Evolutionary conservation across 768 basidiomycete genomes (phyloP).

Genomic region (Boletus subcaerulescens): DNA sequence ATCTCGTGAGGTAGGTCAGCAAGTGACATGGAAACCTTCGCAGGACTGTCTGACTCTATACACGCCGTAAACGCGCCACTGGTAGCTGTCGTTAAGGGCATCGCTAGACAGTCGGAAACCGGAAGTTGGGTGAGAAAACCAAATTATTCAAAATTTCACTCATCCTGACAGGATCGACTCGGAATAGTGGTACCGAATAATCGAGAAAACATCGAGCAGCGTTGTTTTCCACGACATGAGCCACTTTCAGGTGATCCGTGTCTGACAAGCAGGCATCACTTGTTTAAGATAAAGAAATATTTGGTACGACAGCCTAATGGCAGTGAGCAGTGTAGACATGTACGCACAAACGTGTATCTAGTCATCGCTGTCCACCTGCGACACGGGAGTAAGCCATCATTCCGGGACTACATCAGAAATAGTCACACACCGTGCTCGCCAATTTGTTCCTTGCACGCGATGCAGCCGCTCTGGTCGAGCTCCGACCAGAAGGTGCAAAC

Average conservation of each 20-base stretch:
- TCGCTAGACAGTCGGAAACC: constrained; percentile 3
- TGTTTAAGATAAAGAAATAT: not conserved
- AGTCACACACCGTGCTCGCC: constrained; percentile 40
- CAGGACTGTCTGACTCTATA: not conserved
- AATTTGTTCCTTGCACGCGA: constrained; percentile 63
- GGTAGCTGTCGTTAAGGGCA: not conserved
- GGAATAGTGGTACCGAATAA: not conserved
- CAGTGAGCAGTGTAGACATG: not conserved
- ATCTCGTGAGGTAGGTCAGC: constrained; percentile 24
- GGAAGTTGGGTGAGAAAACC: not conserved
- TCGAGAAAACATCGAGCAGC: no score
- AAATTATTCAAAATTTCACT: no score
- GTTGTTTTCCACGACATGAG: no score
- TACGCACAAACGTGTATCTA: constrained; percentile 4
- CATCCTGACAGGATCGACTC: not conserved
- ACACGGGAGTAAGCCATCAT: not conserved
- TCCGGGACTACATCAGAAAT: not conserved
- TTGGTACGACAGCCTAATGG: not conserved
- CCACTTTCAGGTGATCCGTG: no score
- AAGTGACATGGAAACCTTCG: constrained; percentile 6
- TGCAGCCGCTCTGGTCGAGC: constrained; percentile 64
- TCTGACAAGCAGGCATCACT: no score
- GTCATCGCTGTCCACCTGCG: constrained; percentile 30
- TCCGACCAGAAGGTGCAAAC: constrained; percentile 59
- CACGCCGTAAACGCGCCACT: no score